Evolutionary conservation across 257 asterid species (phyloP).

Genomic region (Petunia axillaris): DNA sequence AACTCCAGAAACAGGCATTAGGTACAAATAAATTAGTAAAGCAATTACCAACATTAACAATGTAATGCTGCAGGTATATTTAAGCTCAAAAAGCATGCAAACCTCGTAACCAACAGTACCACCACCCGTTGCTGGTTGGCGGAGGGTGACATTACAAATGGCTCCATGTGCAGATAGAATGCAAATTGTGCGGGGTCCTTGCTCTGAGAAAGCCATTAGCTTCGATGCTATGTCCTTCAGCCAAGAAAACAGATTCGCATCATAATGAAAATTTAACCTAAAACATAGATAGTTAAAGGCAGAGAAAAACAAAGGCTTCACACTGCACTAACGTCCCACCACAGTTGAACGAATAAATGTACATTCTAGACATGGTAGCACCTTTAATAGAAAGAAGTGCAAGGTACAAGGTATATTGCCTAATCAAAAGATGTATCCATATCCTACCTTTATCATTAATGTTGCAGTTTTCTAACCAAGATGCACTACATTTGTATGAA

Average conservation of each 20-base stretch:
- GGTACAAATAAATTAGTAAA: neutral
- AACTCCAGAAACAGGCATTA: neutral
- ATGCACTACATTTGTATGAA: neutral
- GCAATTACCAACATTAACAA: neutral
- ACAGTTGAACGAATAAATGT: neutral
- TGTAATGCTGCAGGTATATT: neutral
- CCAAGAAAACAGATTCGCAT: constrained; percentile 17
- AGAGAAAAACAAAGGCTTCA: neutral
- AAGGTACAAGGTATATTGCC: neutral
- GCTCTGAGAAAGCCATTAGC: constrained; percentile 81
- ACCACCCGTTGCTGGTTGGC: constrained; percentile 76
- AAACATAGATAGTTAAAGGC: neutral
- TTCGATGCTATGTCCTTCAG: constrained; percentile 80
- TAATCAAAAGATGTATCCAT: neutral
- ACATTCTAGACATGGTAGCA: neutral
- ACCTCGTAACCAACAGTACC: constrained; percentile 87
- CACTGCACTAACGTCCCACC: neutral
- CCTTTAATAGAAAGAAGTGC: neutral
- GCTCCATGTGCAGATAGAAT: constrained; percentile 88
- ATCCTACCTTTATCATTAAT: neutral
- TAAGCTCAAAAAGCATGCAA: constrained; percentile 29
- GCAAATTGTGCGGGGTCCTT: constrained; percentile 89
- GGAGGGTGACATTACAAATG: constrained; percentile 75
- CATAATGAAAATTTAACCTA: neutral
- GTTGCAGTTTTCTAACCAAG: neutral